Evolutionary conservation across 352 stramenopile genomes (phyloP).

Genomic region (Vaucheria bursata): DNA sequence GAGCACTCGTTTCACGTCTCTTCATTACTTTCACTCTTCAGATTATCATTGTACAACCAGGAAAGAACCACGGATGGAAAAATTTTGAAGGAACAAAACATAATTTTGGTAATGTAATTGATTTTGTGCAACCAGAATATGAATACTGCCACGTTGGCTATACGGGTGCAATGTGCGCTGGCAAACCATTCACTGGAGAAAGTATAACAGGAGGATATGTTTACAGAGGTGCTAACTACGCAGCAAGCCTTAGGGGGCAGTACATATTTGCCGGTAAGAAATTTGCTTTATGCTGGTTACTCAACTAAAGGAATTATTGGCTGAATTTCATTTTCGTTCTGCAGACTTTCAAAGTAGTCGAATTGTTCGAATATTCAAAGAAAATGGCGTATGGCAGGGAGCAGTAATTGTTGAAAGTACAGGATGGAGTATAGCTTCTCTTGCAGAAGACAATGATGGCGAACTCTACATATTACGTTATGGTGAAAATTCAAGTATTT

Average conservation of each 20-base stretch:
- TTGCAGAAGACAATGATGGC: background rate
- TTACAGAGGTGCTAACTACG: slow-evolving; percentile 18
- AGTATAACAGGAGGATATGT: slow-evolving; percentile 13
- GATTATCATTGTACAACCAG: background rate
- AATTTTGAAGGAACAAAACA: slow-evolving; percentile 16
- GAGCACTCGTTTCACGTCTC: no score
- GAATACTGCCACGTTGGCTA: slow-evolving; percentile 17
- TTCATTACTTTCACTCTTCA: no score
- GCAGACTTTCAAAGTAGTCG: background rate
- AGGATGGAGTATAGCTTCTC: background rate
- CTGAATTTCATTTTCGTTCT: no score
- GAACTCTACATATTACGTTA: background rate
- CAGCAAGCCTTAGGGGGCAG: slow-evolving; percentile 5
- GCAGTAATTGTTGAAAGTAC: background rate
- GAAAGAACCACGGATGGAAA: slow-evolving; percentile 12
- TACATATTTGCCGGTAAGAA: slow-evolving; percentile 23
- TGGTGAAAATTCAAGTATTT: background rate
- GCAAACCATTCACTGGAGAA: slow-evolving; percentile 6
- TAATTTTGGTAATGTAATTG: no score
- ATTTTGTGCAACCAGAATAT: slow-evolving; percentile 4
- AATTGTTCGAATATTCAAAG: background rate
- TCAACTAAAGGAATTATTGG: no score
- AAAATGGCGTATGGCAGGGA: background rate
- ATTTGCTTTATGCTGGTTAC: background rate
- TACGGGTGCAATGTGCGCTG: slow-evolving; percentile 6